Evolutionary conservation across 1,284 basidiomycete species (phyloP), one percentile per base, ranked within the genome.

Genomic region (Fereydounia khargensis): DNA sequence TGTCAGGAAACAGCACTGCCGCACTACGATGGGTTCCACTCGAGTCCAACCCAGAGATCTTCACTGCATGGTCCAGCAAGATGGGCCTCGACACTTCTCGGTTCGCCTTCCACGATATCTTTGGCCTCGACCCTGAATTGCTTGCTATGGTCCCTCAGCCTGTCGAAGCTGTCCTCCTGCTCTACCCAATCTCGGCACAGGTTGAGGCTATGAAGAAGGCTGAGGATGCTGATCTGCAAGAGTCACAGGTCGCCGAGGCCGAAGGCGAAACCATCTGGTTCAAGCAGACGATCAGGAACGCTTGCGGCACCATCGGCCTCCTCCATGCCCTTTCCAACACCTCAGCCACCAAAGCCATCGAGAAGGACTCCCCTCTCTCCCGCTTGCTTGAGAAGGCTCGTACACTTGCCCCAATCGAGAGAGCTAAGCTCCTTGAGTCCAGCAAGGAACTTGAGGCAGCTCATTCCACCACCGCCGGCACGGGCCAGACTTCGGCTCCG

Each of bases 51-150:
- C 74, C 74, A 3, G 74, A 72, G 36, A 60, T 75, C 28, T 75
- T 74, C 51, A 65, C 52, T 25, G 35, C 35, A 23, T 75, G 71
- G 71, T 62, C 64, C 34, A 31, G 45, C 3, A 42, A 35, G 11
- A 60, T 75, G 42, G 73, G 73, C 27, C 43, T 75, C 22, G 61
- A 72, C 40, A 64, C 69, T 2, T 45, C 65, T 6, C 37, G 60
- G n/a, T 78, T 78, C 48, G 61, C 76, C 16, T 81, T 80, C 66
- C 71, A 78, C 43, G 81, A 82, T 63, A 77, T 82, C 25, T 77
- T 75, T 50, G 80, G 79, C 14, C 59, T 81, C 28, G 79, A 80
- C 37, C 70, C 77, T n/a, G 79, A 80, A 37, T 63, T 81, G 17
- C 73, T 82, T 5, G 68, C 73, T 9, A 73, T 81, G 51, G 70